Evolutionary conservation across 192 early-diverging fungal genomes (phyloP).

Genomic region (Coemansia sp.): DNA sequence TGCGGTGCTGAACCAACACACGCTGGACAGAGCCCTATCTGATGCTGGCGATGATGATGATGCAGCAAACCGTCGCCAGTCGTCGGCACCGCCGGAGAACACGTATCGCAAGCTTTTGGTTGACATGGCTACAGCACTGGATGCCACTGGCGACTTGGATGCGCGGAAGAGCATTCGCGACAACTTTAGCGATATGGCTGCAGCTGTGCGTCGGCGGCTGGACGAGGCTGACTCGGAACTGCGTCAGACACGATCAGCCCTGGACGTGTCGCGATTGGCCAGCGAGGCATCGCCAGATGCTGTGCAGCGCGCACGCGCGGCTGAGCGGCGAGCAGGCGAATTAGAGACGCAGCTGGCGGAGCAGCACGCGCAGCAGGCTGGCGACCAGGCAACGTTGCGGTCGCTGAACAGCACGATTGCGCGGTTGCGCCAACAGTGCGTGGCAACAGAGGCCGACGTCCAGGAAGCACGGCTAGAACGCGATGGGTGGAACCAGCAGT

Average conservation of each 20-base stretch:
- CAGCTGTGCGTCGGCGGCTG: slow-evolving; percentile 31
- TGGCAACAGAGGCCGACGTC: slow-evolving; percentile 15
- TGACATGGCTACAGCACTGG: slow-evolving; percentile 30
- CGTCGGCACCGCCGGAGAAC: slow-evolving; percentile 11
- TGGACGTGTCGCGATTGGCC: slow-evolving; percentile 17
- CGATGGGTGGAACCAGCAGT: slow-evolving; percentile 44
- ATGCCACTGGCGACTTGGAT: slow-evolving; percentile 34
- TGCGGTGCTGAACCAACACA: slow-evolving; percentile 34
- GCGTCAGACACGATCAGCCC: slow-evolving; percentile 6
- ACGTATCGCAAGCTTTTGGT: slow-evolving; percentile 40
- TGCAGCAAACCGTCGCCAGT: background rate
- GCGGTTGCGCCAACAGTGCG: slow-evolving; percentile 31
- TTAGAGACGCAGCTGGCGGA: slow-evolving; percentile 29
- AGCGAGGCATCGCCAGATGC: slow-evolving; percentile 13
- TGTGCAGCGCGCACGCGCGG: slow-evolving; percentile 12
- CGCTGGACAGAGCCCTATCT: slow-evolving; percentile 28
- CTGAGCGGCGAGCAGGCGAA: slow-evolving; percentile 15
- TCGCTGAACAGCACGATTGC: slow-evolving; percentile 23
- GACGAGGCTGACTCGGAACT: slow-evolving; percentile 24
- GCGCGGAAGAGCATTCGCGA: slow-evolving; percentile 38
- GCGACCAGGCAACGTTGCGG: slow-evolving; percentile 21
- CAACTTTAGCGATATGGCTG: slow-evolving; percentile 44
- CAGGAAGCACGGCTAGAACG: slow-evolving; percentile 37
- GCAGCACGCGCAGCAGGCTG: slow-evolving; percentile 27
- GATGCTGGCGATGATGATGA: background rate